These are phyloP conservation scores for Irpex rosettiformis DNA, from an alignment of 1,284 basidiomycete species.

Conservation along the genomic window DNA sequence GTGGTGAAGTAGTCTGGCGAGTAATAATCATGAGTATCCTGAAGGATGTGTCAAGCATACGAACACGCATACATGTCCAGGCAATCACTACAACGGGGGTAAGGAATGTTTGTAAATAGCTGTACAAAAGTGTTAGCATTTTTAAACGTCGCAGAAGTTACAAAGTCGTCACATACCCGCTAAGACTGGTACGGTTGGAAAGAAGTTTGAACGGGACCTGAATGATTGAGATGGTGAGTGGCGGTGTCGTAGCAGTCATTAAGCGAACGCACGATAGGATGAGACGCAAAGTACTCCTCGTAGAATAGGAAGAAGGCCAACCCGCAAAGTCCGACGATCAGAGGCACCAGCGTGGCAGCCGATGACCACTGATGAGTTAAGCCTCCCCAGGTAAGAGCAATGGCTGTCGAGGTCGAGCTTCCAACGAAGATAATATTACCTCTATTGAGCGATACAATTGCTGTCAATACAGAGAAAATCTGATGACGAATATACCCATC, in stretches of 20 bases:
- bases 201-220: slow-evolving; percentile 12
- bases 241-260: not conserved
- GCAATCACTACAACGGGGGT: not conserved
- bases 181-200: slow-evolving; percentile 13
- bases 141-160: no score
- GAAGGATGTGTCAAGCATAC: not conserved
- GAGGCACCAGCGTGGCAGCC: slow-evolving; percentile 31
- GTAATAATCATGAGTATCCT: not conserved
- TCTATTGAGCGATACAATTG: slow-evolving; percentile 19
- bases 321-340: slow-evolving; percentile 31
- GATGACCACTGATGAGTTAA: slow-evolving; percentile 34
- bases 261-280: slow-evolving; percentile 23
- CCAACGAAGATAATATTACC: slow-evolving; percentile 35
- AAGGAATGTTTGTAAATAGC: not conserved
- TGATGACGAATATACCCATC: no score
- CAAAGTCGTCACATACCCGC: slow-evolving; percentile 6
- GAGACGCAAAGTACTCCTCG: slow-evolving; percentile 19
- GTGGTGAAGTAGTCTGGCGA: slow-evolving; percentile 7
- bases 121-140: no score
- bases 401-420: slow-evolving; percentile 24
- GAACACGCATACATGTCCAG: not conserved
- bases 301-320: slow-evolving; percentile 23
- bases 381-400: slow-evolving; percentile 38
- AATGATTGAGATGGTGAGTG: not conserved
- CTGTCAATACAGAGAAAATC: not conserved